phyloP scores from a whole-genome alignment of 1,284 basidiomycete genomes.

The Phellopilus nigrolimitatus region DNA sequence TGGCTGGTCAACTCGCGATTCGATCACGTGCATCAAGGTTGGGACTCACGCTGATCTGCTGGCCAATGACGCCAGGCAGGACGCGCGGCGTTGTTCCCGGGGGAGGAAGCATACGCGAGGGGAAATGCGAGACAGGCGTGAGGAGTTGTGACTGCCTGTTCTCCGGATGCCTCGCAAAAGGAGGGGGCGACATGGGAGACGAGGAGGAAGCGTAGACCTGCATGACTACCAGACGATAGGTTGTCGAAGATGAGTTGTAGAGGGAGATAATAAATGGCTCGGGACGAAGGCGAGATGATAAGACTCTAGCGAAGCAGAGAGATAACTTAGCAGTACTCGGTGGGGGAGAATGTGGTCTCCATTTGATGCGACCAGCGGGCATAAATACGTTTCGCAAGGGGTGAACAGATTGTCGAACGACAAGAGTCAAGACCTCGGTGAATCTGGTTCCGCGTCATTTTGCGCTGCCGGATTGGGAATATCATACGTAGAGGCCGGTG shows the following conservation, averaged over 20 bases:
- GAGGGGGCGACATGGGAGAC: background rate
- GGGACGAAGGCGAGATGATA: background rate
- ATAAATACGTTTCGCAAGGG: conserved; percentile 11
- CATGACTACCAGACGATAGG: conserved; percentile 2
- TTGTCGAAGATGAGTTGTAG: background rate
- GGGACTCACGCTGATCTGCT: background rate
- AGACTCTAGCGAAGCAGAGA: background rate
- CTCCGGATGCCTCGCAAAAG: conserved; percentile 7
- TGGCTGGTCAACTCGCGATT: too few species aligned
- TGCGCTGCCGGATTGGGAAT: conserved; percentile 1
- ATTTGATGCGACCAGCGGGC: background rate
- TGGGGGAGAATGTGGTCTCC: background rate
- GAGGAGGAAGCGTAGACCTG: conserved; percentile 2
- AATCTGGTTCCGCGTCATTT: background rate
- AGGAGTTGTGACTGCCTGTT: conserved; percentile 20
- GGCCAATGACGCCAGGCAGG: conserved; percentile 15
- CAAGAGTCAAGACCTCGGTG: conserved; percentile 5
- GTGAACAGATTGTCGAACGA: conserved; percentile 10
- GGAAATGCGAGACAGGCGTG: conserved; percentile 20
- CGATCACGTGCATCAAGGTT: background rate
- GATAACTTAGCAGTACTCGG: background rate
- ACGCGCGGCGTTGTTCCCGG: conserved; percentile 20
- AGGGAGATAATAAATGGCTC: background rate
- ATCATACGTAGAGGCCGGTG: background rate
- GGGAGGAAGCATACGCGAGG: conserved; percentile 21